phyloP scores from a whole-genome alignment of 768 basidiomycete species.

The Panaeolus cyanescens region DNA sequence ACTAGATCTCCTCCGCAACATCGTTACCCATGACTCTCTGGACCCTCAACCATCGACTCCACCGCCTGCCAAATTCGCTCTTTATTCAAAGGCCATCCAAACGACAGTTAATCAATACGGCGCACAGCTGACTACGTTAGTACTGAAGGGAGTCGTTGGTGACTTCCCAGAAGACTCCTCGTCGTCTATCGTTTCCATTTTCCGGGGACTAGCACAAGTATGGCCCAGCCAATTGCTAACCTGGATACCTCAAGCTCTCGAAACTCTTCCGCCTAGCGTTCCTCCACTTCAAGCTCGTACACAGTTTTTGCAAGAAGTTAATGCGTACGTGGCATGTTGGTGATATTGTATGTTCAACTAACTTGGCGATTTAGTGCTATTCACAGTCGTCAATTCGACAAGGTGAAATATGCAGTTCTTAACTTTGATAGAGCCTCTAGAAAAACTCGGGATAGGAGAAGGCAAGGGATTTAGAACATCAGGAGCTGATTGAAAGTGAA shows the following conservation, averaged over 20 bases:
- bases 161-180: conserved; percentile 89
- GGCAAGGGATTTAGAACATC: conserved; percentile 33
- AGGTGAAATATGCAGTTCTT: conserved; percentile 80
- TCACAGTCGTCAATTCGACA: conserved; percentile 67
- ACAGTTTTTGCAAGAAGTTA: conserved; percentile 74
- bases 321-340: conserved; percentile 52
- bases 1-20: conserved; percentile 75
- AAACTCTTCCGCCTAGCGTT: conserved; percentile 62
- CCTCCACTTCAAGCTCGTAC: conserved; percentile 68
- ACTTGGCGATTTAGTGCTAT: conserved; percentile 52
- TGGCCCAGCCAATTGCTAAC: conserved; percentile 69
- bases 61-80: conserved; percentile 55
- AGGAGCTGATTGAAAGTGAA: background rate
- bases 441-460: conserved; percentile 69
- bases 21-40: conserved; percentile 78
- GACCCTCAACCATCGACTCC: conserved; percentile 37
- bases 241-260: conserved; percentile 75
- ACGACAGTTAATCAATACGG: conserved; percentile 71
- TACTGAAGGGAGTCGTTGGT: conserved; percentile 79
- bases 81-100: conserved; percentile 65
- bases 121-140: conserved; percentile 62
- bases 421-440: conserved; percentile 71
- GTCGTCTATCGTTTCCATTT: conserved; percentile 72
- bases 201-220: conserved; percentile 65
- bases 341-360: background rate